Evolutionary conservation across 2,329 filamentous ascomycete species (phyloP), one percentile per base, ranked within the genome.

Genomic region (Coniochaeta sp.): DNA sequence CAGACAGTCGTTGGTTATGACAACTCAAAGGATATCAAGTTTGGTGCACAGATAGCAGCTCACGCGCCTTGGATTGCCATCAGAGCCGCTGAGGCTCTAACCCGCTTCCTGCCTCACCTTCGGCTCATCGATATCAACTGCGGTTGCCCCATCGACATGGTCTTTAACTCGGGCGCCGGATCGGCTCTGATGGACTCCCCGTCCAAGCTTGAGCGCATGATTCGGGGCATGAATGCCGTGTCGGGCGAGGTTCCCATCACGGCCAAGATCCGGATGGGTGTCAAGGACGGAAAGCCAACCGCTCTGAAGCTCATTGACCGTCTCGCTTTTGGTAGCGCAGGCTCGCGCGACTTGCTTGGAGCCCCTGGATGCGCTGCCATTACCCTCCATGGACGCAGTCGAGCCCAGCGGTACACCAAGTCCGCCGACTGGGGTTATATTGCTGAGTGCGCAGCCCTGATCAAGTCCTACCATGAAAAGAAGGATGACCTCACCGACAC

Each of bases 391-490:
- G 95, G 95, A 58, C 87, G 95, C 62, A 96, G 90, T 69, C 87
- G 93, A 71, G 93, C 98, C 77, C 93, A 98, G 77, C 86, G 95
- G 62, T 99, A 99, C 77, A 95, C 91, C 3, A 89, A 87, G 69
- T 86, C 82, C 65, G 95, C 95, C n/a, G 91, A 99, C 74, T 99
- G 95, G 95, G 78, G 81, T 52, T 99, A 98, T 74, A 98, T 99
- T 66, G 87, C 90, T 59, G 90, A 96, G 70, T 96, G 91, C 68
- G 89, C 93, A 2, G 86, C 89, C 6, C 81, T 98, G 60, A 89
- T 99, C 75, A 89, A 91, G 73, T 81, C 84, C 6, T 87, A 96
- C 69, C 92, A 93, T 70, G 78, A 84, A 61, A 82, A 89, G 71
- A 83, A 82, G 60, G 85, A 86, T 64, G 77, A 77, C 3, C 72